Percentiles rank a stretch among this genome's conserved stretches.
phyloP scores from a whole-genome alignment of 805 yeast species.

The Cyberlindnera meyerae region DNA sequence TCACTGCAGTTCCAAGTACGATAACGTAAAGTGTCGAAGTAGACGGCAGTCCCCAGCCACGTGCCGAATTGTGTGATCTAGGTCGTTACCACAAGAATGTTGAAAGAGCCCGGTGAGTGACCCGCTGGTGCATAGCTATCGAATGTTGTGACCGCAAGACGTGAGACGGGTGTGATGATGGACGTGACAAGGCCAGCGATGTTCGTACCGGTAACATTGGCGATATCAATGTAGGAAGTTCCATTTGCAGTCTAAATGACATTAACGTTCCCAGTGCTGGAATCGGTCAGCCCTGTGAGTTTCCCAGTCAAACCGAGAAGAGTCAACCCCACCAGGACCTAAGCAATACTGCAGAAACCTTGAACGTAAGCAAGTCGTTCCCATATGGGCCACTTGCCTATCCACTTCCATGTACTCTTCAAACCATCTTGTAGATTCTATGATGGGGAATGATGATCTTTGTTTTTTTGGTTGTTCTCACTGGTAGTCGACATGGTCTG shows the following conservation, averaged over 20 bases:
- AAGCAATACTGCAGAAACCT: neutral
- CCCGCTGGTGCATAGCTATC: neutral
- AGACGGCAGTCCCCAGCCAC: slow-evolving; percentile 5
- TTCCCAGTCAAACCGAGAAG: slow-evolving; percentile 1
- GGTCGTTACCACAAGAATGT: neutral
- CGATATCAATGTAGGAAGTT: neutral
- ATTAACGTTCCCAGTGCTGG: neutral
- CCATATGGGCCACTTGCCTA: too few species aligned
- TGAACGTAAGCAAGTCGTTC: too few species aligned
- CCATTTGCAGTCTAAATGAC: slow-evolving; percentile 1
- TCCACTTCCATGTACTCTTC: too few species aligned
- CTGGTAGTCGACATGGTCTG: too few species aligned
- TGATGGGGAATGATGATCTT: too few species aligned
- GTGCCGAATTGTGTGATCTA: slow-evolving; percentile 1
- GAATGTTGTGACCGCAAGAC: neutral
- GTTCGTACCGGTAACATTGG: neutral
- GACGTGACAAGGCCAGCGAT: slow-evolving; percentile 1
- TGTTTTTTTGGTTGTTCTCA: too few species aligned
- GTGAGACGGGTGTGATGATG: neutral
- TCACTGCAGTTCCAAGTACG: slow-evolving; percentile 2
- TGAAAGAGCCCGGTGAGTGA: neutral
- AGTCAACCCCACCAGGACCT: neutral
- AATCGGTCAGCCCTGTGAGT: neutral
- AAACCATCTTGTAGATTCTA: too few species aligned
- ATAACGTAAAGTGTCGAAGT: slow-evolving; percentile 3